Base-by-base conservation (phyloP, 805 yeast genomes). In the Lachancea thermotolerans region DNA sequence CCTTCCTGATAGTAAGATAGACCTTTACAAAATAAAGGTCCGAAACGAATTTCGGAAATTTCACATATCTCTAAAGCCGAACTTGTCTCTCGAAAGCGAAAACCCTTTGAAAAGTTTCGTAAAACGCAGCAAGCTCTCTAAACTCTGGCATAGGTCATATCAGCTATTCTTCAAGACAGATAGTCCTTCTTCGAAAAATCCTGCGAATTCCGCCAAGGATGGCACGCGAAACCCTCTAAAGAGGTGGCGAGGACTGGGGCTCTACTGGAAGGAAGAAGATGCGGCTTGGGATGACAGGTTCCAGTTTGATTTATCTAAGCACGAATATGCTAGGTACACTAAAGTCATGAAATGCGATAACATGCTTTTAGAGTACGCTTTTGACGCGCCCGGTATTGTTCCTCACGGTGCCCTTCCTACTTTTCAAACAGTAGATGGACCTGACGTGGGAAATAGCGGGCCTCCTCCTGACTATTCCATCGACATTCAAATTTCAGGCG, bases 261-360 rank as follows among this genome's bases (percentile, higher is more conserved):
- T 93, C 32, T 91, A 44, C 33, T 31, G 39, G 15, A 39, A 44
- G 25, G 60, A 56, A 4, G 57, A 63, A 1, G 49, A 54, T 6
- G 56, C 71, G 3, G 51, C 62, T 11, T 68, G 60, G n/a, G 60
- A 59, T 35, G 55, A 47, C 15, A 59, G 52, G 7, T 55, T 58
- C 21, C 56, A 53, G 15, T 58, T 55, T 46, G 70, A 67, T 25
- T 61, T 64, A 2, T 51, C 59, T 0, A 65, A 65, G 11, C 74
- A 78, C 25, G 96, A 93, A 57, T 93, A 93, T 63, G 98, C 93
- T 0, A 85, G 82, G 60, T 83, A 77, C 50, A 77, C 93, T 7
- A 76, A 78, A 39, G 62, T 93, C 1, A 53, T 89, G 4, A 85
- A 81, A 47, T 74, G 93, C 0, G 75, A 77, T 0, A 60, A 60